These are phyloP conservation scores for Annulohypoxylon moriforme DNA, from an alignment of 495 filamentous ascomycete species.

Conservation along the genomic window DNA sequence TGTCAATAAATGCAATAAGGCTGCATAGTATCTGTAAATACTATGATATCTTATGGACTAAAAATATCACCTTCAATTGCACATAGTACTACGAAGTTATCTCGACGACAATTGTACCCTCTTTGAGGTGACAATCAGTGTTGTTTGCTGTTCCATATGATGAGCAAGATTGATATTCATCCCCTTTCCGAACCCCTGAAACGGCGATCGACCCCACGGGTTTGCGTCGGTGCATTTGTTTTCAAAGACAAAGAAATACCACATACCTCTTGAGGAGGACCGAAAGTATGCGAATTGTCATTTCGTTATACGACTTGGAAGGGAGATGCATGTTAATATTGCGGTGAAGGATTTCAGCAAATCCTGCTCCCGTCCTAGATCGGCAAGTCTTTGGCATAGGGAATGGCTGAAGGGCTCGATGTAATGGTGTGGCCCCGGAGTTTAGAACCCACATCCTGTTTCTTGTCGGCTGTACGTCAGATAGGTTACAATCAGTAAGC, in stretches of 20 bases:
- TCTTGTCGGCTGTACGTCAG: slow-evolving; percentile 20
- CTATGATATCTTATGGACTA: background rate
- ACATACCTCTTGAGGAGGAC: slow-evolving; percentile 20
- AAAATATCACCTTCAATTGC: background rate
- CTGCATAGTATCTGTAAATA: background rate
- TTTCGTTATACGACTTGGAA: slow-evolving; percentile 9
- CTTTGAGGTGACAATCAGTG: background rate
- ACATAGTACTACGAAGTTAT: background rate
- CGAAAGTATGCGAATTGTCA: slow-evolving; percentile 21
- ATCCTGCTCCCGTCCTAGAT: slow-evolving; percentile 30
- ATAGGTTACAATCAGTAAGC: slow-evolving; percentile 36
- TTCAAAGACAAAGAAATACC: background rate
- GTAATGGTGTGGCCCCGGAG: slow-evolving; percentile 23
- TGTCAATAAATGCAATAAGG: slow-evolving; percentile 8
- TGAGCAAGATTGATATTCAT: background rate
- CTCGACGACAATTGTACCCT: background rate
- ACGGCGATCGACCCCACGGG: slow-evolving; percentile 10
- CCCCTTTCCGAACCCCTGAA: slow-evolving; percentile 17
- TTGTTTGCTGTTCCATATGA: slow-evolving; percentile 19
- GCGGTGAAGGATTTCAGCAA: slow-evolving; percentile 38
- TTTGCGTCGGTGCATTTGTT: background rate
- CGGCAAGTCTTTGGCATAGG: slow-evolving; percentile 22
- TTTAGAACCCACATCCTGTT: slow-evolving; percentile 20
- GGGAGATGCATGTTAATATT: slow-evolving; percentile 17
- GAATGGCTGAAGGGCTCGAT: slow-evolving; percentile 3